These are phyloP conservation scores for Alternaria dauci DNA, from an alignment of 2,329 filamentous ascomycete species.

Conservation along the genomic window DNA sequence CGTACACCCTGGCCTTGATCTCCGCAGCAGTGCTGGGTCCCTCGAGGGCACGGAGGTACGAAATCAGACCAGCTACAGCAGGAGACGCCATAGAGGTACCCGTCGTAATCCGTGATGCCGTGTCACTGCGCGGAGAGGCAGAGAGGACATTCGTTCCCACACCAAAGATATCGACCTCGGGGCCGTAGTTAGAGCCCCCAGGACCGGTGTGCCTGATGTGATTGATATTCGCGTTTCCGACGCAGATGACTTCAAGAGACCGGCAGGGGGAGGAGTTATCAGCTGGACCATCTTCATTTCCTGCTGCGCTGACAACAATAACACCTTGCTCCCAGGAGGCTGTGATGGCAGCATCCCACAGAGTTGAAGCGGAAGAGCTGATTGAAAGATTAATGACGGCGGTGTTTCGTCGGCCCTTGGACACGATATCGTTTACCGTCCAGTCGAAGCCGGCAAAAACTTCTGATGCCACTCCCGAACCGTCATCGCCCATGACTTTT, in stretches of 20 bases:
- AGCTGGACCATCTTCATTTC: conserved; percentile 45
- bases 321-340: conserved; percentile 44
- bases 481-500: conserved; percentile 40
- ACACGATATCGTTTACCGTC: conserved; percentile 47
- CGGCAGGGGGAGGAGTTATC: conserved; percentile 40
- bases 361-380: conserved; percentile 38
- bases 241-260: conserved; percentile 48
- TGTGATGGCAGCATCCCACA: conserved; percentile 47
- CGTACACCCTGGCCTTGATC: conserved; percentile 36
- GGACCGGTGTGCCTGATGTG: conserved; percentile 28
- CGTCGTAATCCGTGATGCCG: conserved; percentile 54
- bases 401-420: conserved; percentile 35
- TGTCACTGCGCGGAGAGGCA: conserved; percentile 58
- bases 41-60: conserved; percentile 69
- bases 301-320: conserved; percentile 47
- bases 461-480: conserved; percentile 25
- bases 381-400: conserved; percentile 53
- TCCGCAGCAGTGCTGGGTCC: conserved; percentile 32
- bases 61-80: conserved; percentile 72
- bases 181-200: conserved; percentile 47
- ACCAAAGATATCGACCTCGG: conserved; percentile 51
- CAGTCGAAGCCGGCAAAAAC: conserved; percentile 46
- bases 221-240: conserved; percentile 44
- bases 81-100: conserved; percentile 74
- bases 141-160: conserved; percentile 53